phyloP scores from a whole-genome alignment of 2,329 filamentous ascomycete species.

The Akanthomyces uredinophilus region DNA sequence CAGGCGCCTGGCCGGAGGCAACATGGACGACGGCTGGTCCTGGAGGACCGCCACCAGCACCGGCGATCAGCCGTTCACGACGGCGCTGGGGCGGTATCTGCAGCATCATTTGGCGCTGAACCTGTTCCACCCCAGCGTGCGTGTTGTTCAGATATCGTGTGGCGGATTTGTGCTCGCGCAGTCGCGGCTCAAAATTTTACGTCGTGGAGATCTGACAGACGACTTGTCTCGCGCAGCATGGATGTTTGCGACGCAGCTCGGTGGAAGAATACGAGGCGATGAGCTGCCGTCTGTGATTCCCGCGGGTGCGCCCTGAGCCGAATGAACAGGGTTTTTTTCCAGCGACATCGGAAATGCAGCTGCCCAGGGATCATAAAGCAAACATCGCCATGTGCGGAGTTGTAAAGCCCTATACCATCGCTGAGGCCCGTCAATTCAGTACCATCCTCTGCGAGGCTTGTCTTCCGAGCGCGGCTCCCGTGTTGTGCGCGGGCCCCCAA shows the following conservation, averaged over 20 bases:
- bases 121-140: slow-evolving; percentile 51
- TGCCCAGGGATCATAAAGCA: not conserved
- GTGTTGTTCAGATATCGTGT: slow-evolving; percentile 49
- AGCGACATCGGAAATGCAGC: not conserved
- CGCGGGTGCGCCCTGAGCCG: not conserved
- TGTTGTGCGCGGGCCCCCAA: no score
- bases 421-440: no score
- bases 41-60: slow-evolving; percentile 35
- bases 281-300: slow-evolving; percentile 23
- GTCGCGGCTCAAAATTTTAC: slow-evolving; percentile 44
- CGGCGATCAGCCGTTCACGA: slow-evolving; percentile 38
- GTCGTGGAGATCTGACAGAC: slow-evolving; percentile 26
- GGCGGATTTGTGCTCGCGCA: slow-evolving; percentile 52
- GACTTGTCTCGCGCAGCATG: slow-evolving; percentile 31
- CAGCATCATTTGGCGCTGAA: slow-evolving; percentile 49
- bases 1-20: slow-evolving; percentile 41
- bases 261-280: slow-evolving; percentile 29
- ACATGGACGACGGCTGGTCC: slow-evolving; percentile 48
- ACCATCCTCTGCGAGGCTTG: no score
- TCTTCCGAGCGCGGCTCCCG: no score
- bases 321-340: no score
- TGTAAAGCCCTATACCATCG: no score
- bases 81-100: slow-evolving; percentile 46
- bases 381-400: not conserved
- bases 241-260: slow-evolving; percentile 33